Evolutionary conservation across 495 filamentous ascomycete species (phyloP).

Genomic region (Hypoxylon intermedium): DNA sequence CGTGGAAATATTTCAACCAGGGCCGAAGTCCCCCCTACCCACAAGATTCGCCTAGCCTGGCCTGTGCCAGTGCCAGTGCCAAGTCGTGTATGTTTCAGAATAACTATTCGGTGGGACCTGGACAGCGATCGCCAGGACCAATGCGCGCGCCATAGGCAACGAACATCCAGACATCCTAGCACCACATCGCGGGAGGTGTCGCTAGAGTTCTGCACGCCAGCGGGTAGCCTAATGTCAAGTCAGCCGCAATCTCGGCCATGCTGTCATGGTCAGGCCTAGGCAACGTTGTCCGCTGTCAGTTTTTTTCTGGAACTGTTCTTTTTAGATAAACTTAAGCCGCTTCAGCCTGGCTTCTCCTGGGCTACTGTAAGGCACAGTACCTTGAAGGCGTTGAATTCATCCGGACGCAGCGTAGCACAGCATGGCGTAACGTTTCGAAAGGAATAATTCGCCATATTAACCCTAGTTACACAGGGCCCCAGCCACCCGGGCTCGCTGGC

Average conservation of each 20-base stretch:
- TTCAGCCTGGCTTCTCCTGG: background rate
- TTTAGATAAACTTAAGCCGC: slow-evolving; percentile 18
- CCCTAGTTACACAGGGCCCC: slow-evolving; percentile 15
- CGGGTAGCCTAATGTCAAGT: slow-evolving; percentile 38
- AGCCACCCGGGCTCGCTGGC: slow-evolving; percentile 21
- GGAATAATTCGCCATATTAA: slow-evolving; percentile 26
- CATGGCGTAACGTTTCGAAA: slow-evolving; percentile 18
- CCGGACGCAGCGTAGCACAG: slow-evolving; percentile 26
- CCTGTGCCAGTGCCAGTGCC: slow-evolving; percentile 28
- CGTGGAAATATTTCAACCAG: slow-evolving; percentile 17
- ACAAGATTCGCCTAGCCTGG: slow-evolving; percentile 17
- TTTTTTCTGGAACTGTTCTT: slow-evolving; percentile 33
- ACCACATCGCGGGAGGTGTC: slow-evolving; percentile 32
- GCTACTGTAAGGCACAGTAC: background rate
- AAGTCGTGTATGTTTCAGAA: slow-evolving; percentile 41
- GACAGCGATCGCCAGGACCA: slow-evolving; percentile 43
- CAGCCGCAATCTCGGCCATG: slow-evolving; percentile 35
- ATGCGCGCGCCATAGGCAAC: slow-evolving; percentile 31
- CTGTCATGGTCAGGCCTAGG: slow-evolving; percentile 23
- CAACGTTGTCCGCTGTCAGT: slow-evolving; percentile 22
- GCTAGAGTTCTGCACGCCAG: slow-evolving; percentile 28
- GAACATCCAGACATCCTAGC: slow-evolving; percentile 24
- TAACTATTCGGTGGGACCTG: slow-evolving; percentile 26
- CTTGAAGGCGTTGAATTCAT: slow-evolving; percentile 16
- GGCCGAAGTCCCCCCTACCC: slow-evolving; percentile 2